Base-by-base conservation (phyloP, 306 rosid genomes). In the Notholithocarpus densiflorus region DNA sequence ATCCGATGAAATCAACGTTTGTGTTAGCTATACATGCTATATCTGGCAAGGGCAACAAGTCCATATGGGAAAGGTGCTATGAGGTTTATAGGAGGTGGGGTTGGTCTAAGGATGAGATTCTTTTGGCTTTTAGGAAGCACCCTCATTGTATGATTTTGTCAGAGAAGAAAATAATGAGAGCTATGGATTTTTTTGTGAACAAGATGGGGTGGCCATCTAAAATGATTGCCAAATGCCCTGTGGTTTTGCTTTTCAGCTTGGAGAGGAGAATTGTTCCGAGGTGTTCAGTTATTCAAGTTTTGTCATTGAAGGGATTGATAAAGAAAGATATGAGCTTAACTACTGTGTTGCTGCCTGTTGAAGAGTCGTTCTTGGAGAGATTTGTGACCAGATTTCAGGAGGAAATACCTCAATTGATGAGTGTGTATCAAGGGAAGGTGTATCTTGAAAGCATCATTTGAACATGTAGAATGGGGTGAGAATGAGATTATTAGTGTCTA, bases 191-290 rank as follows among this genome's bases (percentile, higher is more conserved):
- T 56, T 59, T 71, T 29, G 73, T 80, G 70, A 78, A 83, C 20
- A 57, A 72, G 60, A 74, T 73, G 75, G 82, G 84, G 19, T 82
- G 51, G 31, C n/a, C 32, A n/a, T 17, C 83, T 0, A 29, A 20
- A 23, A 68, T 71, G 27, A n/a, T 85, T 11, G 86, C 79, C 5
- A 27, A 13, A n/a, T 2, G 4, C 27, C 71, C 84, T 2, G 3
- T 0, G 56, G 4, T 82, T 74, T 3, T 79, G 12, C 0, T 29
- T 19, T 51, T 11, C 40, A 79, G 82, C 54, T 85, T 85, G 72
- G 75, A 82, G 71, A 68, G 29, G 56, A 59, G 83, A 32, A 66
- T 78, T 18, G 65, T 78, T 17, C 83, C 86, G 1, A 82, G 85
- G 70, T 81, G 68, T 43, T 71, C 86, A 15, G 81, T 85, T 19